These are phyloP conservation scores for Aspergillus clavatus DNA, from an alignment of 2,329 filamentous ascomycete genomes.

Conservation along the genomic window DNA sequence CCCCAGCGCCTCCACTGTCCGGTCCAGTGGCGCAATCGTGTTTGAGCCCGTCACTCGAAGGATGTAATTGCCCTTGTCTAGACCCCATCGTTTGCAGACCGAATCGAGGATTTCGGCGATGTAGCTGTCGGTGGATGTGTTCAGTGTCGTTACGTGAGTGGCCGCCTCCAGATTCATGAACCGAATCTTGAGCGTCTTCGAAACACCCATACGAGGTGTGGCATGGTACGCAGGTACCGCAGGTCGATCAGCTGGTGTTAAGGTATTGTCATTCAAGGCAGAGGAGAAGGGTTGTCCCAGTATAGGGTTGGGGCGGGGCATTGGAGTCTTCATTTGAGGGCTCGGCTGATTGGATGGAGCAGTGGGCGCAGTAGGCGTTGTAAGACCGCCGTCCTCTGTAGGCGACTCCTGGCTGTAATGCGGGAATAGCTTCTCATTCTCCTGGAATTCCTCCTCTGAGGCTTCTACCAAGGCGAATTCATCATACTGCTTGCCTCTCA, in stretches of 20 bases:
- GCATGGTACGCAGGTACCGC: slow-evolving; percentile 42
- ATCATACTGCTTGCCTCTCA: slow-evolving; percentile 61
- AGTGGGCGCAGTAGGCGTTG: slow-evolving; percentile 19
- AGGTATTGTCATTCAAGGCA: slow-evolving; percentile 41
- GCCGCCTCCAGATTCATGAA: slow-evolving; percentile 58
- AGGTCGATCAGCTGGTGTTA: slow-evolving; percentile 45
- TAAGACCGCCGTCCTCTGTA: slow-evolving; percentile 28
- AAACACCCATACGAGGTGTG: slow-evolving; percentile 53
- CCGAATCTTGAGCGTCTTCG: slow-evolving; percentile 56
- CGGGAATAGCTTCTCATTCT: slow-evolving; percentile 56
- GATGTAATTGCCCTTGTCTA: slow-evolving; percentile 61
- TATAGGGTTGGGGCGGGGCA: slow-evolving; percentile 38
- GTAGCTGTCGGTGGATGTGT: slow-evolving; percentile 61
- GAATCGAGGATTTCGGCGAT: slow-evolving; percentile 63
- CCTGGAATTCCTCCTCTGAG: slow-evolving; percentile 49
- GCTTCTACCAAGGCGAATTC: slow-evolving; percentile 63
- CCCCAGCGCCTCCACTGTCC: slow-evolving; percentile 61
- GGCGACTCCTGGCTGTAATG: slow-evolving; percentile 39
- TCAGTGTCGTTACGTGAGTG: slow-evolving; percentile 49
- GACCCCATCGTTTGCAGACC: slow-evolving; percentile 56
- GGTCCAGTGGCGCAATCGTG: slow-evolving; percentile 59
- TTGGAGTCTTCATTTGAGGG: slow-evolving; percentile 19
- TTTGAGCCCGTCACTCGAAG: slow-evolving; percentile 60
- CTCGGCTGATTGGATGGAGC: slow-evolving; percentile 17
- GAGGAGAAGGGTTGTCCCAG: slow-evolving; percentile 44